phyloP scores from a whole-genome alignment of 1,284 basidiomycete genomes.

The Clitocybe nebularis region DNA sequence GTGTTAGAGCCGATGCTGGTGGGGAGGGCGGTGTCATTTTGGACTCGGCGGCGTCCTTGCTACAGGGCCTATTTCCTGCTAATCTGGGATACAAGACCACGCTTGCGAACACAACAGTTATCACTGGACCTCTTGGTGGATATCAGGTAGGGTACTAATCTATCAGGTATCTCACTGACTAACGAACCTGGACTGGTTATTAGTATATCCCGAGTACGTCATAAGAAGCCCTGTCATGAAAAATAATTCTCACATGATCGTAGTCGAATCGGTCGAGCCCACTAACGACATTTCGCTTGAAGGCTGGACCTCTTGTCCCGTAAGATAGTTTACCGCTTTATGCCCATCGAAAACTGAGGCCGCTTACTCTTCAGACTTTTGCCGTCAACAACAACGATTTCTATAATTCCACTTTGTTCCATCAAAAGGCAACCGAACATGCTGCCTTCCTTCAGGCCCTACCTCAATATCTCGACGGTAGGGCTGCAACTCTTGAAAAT shows the following conservation, averaged over 20 bases:
- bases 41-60: slow-evolving; percentile 57
- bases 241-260: neutral
- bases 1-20: slow-evolving; percentile 69
- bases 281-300: slow-evolving; percentile 38
- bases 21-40: slow-evolving; percentile 75
- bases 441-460: slow-evolving; percentile 55
- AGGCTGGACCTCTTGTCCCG: slow-evolving; percentile 34
- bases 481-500: slow-evolving; percentile 56
- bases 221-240: neutral
- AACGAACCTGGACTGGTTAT: neutral
- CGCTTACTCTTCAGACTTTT: slow-evolving; percentile 39
- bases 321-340: slow-evolving; percentile 12
- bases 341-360: neutral
- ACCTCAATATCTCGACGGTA: slow-evolving; percentile 52
- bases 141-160: slow-evolving; percentile 51
- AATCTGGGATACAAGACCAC: slow-evolving; percentile 48
- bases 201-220: slow-evolving; percentile 58
- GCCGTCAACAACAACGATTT: slow-evolving; percentile 44
- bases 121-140: slow-evolving; percentile 66
- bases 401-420: slow-evolving; percentile 53
- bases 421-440: slow-evolving; percentile 43
- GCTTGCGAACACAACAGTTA: slow-evolving; percentile 69
- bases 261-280: slow-evolving; percentile 58
- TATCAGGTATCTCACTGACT: neutral
- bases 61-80: slow-evolving; percentile 72